A percentile compares a stretch with the other conserved stretches of the same genome.
Conservation (phyloP, 2,329 filamentous ascomycete species). For the Metarhizium guizhouense region DNA sequence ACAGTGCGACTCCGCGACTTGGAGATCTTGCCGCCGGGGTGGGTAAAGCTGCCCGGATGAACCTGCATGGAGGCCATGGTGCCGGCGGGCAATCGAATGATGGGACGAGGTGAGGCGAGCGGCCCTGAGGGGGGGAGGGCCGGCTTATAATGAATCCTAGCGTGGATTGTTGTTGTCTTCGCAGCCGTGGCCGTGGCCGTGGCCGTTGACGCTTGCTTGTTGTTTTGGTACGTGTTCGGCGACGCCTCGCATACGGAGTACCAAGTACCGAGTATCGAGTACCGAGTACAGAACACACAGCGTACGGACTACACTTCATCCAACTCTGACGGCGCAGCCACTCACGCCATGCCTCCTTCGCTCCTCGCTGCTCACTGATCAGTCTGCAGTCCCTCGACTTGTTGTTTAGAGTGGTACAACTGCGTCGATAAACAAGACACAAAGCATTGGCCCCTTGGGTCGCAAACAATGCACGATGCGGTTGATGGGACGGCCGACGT, state of each 20-base stretch:
- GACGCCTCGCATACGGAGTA: no score
- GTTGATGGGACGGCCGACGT: not conserved
- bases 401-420: not conserved
- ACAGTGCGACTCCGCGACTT: constrained; percentile 39
- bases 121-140: not conserved
- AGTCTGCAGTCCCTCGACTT: not conserved
- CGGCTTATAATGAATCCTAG: no score
- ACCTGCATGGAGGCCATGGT: constrained; percentile 23
- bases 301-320: not conserved
- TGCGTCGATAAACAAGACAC: not conserved
- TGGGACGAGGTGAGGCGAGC: not conserved
- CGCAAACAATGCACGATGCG: not conserved
- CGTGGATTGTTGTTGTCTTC: not conserved
- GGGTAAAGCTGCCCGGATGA: constrained; percentile 9
- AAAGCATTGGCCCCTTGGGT: not conserved
- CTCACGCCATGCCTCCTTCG: not conserved
- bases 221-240: not conserved
- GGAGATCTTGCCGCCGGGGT: constrained; percentile 21
- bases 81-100: constrained; percentile 10
- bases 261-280: no score
- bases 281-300: no score
- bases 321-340: not conserved
- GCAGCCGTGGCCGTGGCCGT: not conserved
- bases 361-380: not conserved
- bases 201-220: not conserved